Percentiles rank a stretch among this genome's conserved stretches.
phyloP scores from a whole-genome alignment of 2,329 filamentous ascomycete species.

The Lecanicillium sp. region DNA sequence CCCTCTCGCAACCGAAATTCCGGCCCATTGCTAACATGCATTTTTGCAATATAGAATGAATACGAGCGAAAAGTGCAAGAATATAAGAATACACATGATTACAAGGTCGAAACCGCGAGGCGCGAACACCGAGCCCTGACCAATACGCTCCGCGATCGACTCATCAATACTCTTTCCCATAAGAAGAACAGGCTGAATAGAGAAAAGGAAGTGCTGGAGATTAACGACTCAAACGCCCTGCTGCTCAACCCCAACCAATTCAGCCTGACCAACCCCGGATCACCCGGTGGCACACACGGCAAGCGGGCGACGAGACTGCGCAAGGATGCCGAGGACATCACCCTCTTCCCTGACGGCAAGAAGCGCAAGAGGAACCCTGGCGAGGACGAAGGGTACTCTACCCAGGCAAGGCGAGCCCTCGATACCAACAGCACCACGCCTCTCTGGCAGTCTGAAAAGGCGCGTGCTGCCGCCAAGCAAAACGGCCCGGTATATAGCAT shows the following conservation, averaged over 20 bases:
- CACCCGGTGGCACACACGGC: constrained; percentile 53
- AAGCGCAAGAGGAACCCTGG: constrained; percentile 55
- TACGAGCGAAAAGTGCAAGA: constrained; percentile 55
- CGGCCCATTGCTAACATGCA: no score
- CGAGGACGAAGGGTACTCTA: constrained; percentile 58
- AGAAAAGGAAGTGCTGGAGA: constrained; percentile 62
- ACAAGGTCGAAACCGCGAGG: constrained; percentile 55
- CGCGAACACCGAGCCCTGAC: constrained; percentile 53
- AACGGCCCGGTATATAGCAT: constrained; percentile 56
- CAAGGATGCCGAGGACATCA: constrained; percentile 51
- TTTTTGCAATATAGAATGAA: constrained; percentile 39
- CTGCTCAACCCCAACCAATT: constrained; percentile 63
- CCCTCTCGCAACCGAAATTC: background rate
- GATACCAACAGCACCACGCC: constrained; percentile 52
- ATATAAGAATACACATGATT: constrained; percentile 50
- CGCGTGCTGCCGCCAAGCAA: constrained; percentile 44
- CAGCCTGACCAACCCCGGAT: constrained; percentile 56
- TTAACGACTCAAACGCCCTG: constrained; percentile 57
- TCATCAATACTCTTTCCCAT: constrained; percentile 56
- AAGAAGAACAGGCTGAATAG: constrained; percentile 58
- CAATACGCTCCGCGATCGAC: constrained; percentile 55
- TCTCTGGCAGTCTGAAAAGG: constrained; percentile 55
- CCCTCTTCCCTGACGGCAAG: constrained; percentile 46
- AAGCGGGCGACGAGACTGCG: constrained; percentile 57
- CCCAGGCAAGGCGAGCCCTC: constrained; percentile 45